phyloP scores from a whole-genome alignment of 2,329 filamentous ascomycete species.

The Curvularia sp. region DNA sequence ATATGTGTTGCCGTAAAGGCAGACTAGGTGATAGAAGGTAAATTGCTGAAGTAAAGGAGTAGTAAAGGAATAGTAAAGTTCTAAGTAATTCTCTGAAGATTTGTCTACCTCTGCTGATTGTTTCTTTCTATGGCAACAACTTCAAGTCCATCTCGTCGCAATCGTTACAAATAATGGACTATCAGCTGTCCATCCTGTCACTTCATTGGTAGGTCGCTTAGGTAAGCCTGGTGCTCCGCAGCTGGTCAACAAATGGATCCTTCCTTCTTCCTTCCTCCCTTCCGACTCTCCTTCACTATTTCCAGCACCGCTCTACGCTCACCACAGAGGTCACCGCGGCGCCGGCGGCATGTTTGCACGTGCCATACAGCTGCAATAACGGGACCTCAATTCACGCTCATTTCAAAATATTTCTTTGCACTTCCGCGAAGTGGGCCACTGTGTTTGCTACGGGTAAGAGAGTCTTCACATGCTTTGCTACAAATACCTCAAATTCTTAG shows the following conservation, averaged over 20 bases:
- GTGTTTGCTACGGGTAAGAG: neutral
- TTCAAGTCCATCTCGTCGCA: neutral
- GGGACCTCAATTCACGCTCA: neutral
- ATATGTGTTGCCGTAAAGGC: constrained; percentile 58
- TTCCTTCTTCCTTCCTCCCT: neutral
- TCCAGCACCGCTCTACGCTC: too few species aligned
- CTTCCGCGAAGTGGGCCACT: neutral
- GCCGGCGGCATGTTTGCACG: too few species aligned
- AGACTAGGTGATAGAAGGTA: neutral
- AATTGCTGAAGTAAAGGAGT: neutral
- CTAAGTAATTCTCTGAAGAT: neutral
- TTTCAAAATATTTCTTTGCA: neutral
- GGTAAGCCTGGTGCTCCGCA: too few species aligned
- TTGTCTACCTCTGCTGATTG: neutral
- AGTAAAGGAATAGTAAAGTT: neutral
- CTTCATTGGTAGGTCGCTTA: neutral
- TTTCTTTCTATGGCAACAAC: neutral
- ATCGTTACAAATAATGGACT: neutral
- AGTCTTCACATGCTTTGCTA: too few species aligned
- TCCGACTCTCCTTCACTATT: too few species aligned
- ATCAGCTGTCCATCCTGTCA: neutral
- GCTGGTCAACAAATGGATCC: neutral
- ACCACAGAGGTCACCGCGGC: too few species aligned
- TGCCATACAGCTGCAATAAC: too few species aligned
- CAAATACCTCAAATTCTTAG: too few species aligned